A percentile compares a stretch with the other conserved stretches of the same genome.
These are phyloP conservation scores for Flagelloscypha sp. DNA, from an alignment of 768 basidiomycete genomes.

Conservation along the genomic window DNA sequence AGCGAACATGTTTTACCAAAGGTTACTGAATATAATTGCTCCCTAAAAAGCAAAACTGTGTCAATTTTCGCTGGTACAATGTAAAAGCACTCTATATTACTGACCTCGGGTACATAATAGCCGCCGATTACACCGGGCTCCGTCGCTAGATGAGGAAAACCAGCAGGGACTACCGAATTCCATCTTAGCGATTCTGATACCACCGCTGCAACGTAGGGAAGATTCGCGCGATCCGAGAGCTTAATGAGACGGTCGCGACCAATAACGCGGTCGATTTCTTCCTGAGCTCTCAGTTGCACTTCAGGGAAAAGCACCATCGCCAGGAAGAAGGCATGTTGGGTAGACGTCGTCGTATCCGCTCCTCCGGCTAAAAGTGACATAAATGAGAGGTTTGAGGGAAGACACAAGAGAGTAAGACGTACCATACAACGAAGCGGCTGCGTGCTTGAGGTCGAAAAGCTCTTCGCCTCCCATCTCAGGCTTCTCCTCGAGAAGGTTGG, in stretches of 20 bases:
- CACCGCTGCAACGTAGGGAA: slow-evolving; percentile 42
- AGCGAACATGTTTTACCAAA: slow-evolving; percentile 38
- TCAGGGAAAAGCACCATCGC: slow-evolving; percentile 25
- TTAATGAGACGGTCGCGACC: slow-evolving; percentile 22
- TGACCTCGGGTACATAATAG: slow-evolving; percentile 39
- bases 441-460: slow-evolving; percentile 9
- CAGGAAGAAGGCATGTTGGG: slow-evolving; percentile 17
- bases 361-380: slow-evolving; percentile 19
- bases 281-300: slow-evolving; percentile 19
- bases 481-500: slow-evolving; percentile 12
- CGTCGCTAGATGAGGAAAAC: slow-evolving; percentile 35
- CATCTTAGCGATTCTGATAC: slow-evolving; percentile 42
- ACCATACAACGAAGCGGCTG: slow-evolving; percentile 11
- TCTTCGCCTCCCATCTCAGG: slow-evolving; percentile 3
- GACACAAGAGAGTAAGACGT: too few species aligned
- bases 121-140: slow-evolving; percentile 36
- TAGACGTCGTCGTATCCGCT: slow-evolving; percentile 11
- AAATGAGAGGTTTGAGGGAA: not conserved
- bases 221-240: slow-evolving; percentile 30
- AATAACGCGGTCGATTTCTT: slow-evolving; percentile 21
- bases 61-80: too few species aligned
- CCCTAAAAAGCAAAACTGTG: too few species aligned
- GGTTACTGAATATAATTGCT: slow-evolving; percentile 35
- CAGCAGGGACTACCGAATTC: slow-evolving; percentile 39
- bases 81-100: too few species aligned